Base-by-base conservation (phyloP, 2,329 filamentous ascomycete species). In the Verticillium longisporum region DNA sequence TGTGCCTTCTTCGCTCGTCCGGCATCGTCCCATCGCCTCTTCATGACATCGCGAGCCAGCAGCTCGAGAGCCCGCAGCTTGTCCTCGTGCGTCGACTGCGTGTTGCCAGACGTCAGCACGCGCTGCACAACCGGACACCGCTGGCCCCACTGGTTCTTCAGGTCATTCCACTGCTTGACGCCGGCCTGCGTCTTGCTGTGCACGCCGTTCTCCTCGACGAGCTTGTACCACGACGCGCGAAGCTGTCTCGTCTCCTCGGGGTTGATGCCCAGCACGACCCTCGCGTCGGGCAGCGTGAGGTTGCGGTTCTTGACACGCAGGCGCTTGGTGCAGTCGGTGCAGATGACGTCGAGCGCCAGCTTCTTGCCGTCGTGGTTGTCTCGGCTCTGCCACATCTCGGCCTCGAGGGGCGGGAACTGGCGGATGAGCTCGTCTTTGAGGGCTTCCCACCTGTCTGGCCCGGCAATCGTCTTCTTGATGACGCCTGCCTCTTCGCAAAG, bases 301-400 rank as follows among this genome's bases (percentile, higher is more conserved):
- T 83, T 80, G 37, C 79, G 81, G 57, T 86, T 83, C 61, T 85
- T 13, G 78, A 85, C 68, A n/a, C 91, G 85, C 79, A 93, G 87
- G 21, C 89, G 81, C 74, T 95, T 95, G 1, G 90, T 93, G 34
- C 94, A 89, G 74, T 94, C 90, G 33, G 85, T 88, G 69, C 89
- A 92, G 31, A 96, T 87, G 55, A 92, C 83, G 70, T 96, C 91
- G 5, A 96, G 77, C 0, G 90, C 89, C 55, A 91, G 78, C 41
- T 81, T 81, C 70, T 88, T 90, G 53, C 80, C 78, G 54, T 89
- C 86, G 15, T 83, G 72, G 26, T 86, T 78, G 3, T 82, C 80
- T 32, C 83, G 80, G 54, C 85, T 80, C 6, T 79, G 56, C 75
- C 82, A 85, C 68, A 92, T 85, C 32, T 86, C 77, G 2, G 76